Conservation (phyloP, 257 asterid genomes). For the Scutellaria galericulata region DNA sequence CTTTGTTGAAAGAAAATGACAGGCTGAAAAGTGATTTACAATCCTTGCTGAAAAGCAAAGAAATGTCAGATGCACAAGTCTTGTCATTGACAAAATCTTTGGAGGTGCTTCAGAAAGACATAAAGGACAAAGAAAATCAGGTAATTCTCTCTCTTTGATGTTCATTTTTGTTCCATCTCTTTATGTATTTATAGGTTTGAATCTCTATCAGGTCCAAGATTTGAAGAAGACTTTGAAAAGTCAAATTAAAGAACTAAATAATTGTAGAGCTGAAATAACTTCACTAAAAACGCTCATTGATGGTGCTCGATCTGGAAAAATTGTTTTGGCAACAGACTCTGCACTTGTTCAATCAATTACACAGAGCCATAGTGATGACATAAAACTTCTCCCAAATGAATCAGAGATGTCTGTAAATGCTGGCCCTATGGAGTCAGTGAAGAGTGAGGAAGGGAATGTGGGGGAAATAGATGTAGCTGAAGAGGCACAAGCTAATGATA, state of each 20-base stretch:
- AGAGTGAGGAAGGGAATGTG: conserved; percentile 46
- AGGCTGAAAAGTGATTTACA: conserved; percentile 62
- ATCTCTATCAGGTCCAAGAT: conserved; percentile 68
- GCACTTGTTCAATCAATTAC: conserved; percentile 43
- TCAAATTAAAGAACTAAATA: conserved; percentile 82
- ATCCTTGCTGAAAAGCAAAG: conserved; percentile 74
- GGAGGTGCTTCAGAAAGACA: conserved; percentile 85
- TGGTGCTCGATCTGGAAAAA: conserved; percentile 66
- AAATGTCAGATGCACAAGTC: conserved; percentile 68
- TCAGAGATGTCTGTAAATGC: conserved; percentile 40
- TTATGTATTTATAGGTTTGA: conserved; percentile 16
- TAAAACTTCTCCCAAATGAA: conserved; percentile 52
- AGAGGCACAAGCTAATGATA: conserved; percentile 48
- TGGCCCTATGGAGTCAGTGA: conserved; percentile 45
- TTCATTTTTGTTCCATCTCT: conserved; percentile 22
- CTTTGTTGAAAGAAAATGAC: conserved; percentile 75
- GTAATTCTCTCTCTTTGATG: conserved; percentile 41
- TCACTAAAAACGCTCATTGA: conserved; percentile 85
- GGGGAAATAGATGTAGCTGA: conserved; percentile 44
- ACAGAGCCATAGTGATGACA: conserved; percentile 53
- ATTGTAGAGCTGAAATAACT: conserved; percentile 95
- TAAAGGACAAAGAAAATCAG: conserved; percentile 78
- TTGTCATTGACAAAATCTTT: conserved; percentile 68
- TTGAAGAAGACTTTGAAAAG: conserved; percentile 74
- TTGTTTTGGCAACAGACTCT: conserved; percentile 43